phyloP scores from a whole-genome alignment of 2,329 filamentous ascomycete species.

The Trichoderma breve region DNA sequence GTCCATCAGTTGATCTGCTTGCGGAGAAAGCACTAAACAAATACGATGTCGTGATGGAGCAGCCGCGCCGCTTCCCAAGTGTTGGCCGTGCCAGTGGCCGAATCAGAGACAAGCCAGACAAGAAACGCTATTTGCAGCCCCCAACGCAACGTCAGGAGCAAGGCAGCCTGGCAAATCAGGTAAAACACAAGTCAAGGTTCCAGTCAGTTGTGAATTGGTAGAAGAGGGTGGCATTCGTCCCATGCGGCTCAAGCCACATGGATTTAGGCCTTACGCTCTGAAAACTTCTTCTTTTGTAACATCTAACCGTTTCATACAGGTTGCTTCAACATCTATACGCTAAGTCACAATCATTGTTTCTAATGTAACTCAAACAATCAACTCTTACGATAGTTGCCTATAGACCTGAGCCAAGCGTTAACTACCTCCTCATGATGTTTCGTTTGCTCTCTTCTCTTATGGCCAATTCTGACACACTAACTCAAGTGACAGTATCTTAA shows the following conservation, averaged over 20 bases:
- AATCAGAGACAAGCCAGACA: neutral
- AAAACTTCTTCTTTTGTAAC: neutral
- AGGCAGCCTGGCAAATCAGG: neutral
- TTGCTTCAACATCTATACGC: too few species aligned
- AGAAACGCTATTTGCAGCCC: neutral
- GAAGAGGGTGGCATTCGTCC: neutral
- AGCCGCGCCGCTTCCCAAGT: neutral
- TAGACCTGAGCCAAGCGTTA: neutral
- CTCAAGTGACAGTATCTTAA: too few species aligned
- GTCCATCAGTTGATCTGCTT: neutral
- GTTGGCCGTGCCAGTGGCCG: neutral
- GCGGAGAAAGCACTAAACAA: neutral
- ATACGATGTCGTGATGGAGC: neutral
- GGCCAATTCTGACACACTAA: too few species aligned
- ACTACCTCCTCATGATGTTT: too few species aligned
- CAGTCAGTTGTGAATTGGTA: neutral
- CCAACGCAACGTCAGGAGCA: neutral
- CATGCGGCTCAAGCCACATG: neutral
- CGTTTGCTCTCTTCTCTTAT: too few species aligned
- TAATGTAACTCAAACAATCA: neutral
- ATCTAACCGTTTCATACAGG: neutral
- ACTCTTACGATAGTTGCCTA: neutral
- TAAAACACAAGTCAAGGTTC: neutral
- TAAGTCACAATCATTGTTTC: too few species aligned
- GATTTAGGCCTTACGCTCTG: neutral